These are phyloP conservation scores for Botryotinia narcissicola DNA, from an alignment of 2,329 filamentous ascomycete species.

Conservation along the genomic window DNA sequence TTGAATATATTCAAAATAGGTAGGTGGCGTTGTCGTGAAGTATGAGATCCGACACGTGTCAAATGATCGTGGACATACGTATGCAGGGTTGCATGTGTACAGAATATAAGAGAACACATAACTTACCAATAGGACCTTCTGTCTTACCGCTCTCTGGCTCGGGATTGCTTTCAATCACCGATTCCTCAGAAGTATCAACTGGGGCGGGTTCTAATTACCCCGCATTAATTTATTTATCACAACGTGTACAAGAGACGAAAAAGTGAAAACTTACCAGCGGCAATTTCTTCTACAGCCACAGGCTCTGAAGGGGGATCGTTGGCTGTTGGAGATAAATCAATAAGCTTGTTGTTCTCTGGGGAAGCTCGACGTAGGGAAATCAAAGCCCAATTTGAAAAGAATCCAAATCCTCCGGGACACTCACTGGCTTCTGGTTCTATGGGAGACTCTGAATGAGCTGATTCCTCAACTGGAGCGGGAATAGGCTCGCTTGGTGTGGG, in stretches of 20 bases:
- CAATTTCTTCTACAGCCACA: neutral
- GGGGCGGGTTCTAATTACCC: neutral
- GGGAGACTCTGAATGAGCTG: neutral
- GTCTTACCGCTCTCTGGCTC: neutral
- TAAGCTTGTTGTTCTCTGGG: neutral
- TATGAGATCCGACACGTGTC: neutral
- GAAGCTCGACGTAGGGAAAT: neutral
- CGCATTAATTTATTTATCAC: slow-evolving; percentile 10
- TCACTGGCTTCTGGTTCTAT: slow-evolving; percentile 2
- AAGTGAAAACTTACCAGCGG: neutral
- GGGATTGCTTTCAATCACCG: neutral
- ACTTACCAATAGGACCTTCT: slow-evolving; percentile 12
- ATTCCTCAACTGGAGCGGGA: neutral
- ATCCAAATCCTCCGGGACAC: slow-evolving; percentile 4
- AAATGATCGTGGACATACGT: slow-evolving; percentile 2
- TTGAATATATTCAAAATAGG: neutral
- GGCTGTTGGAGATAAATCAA: neutral
- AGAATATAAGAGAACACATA: neutral
- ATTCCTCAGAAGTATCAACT: neutral
- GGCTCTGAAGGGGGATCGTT: neutral
- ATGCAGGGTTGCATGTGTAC: slow-evolving; percentile 1
- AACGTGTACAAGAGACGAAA: neutral
- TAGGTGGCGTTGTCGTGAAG: neutral
- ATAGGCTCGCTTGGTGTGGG: neutral
- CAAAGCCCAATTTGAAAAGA: neutral